phyloP scores from a whole-genome alignment of 2,329 filamentous ascomycete genomes.

The Corynespora cassiicola region DNA sequence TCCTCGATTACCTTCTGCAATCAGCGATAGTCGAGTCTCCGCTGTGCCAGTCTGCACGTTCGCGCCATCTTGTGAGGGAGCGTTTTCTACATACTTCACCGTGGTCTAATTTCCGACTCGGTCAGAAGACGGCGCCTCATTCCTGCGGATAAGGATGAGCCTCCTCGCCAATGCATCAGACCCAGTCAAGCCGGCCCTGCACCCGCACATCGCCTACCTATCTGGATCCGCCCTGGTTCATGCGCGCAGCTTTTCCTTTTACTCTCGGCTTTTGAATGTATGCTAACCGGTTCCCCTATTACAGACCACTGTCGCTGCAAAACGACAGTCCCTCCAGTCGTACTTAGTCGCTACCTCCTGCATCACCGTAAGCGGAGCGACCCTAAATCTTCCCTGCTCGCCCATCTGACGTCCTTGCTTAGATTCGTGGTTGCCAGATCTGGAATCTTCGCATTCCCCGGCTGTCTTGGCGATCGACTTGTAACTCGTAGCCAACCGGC shows the following conservation, averaged over 20 bases:
- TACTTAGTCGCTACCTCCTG: no score
- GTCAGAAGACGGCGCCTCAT: constrained; percentile 16
- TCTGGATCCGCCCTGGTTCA: not conserved
- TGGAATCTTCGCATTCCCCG: constrained; percentile 52
- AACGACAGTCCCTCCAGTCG: no score
- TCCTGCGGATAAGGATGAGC: no score
- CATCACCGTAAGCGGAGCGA: not conserved
- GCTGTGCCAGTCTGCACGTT: no score
- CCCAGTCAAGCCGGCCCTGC: constrained; percentile 1
- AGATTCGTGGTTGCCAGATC: constrained; percentile 45
- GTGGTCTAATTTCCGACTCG: constrained; percentile 8
- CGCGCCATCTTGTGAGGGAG: not conserved
- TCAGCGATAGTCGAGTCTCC: no score
- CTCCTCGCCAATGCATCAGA: no score
- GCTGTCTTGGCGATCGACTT: constrained; percentile 47
- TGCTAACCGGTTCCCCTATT: no score
- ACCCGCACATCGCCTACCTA: not conserved
- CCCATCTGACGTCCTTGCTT: constrained; percentile 32
- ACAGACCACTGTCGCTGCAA: constrained; percentile 1
- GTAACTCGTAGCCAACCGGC: constrained; percentile 43
- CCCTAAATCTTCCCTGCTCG: not conserved
- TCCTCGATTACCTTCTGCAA: no score
- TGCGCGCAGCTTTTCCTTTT: no score
- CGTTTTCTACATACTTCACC: constrained; percentile 11
- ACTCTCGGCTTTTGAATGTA: not conserved